A percentile compares a stretch with the other conserved stretches of the same genome.
Conservation (phyloP, 805 yeast genomes). For the Saturnispora sekii region DNA sequence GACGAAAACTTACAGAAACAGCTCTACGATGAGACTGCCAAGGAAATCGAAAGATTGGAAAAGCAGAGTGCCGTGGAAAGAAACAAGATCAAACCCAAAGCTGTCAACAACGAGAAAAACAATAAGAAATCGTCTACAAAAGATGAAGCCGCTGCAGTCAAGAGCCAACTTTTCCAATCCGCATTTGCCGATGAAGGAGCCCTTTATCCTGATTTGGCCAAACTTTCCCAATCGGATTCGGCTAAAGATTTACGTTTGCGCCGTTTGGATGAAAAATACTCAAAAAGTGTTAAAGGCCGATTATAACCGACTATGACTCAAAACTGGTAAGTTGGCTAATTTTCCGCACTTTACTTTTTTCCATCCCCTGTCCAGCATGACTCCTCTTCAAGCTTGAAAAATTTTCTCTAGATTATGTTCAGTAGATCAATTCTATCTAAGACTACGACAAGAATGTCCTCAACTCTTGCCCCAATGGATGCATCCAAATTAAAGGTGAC, state of each 20-base stretch:
- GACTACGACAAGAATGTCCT: slow-evolving; percentile 5
- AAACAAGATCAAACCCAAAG: slow-evolving; percentile 27
- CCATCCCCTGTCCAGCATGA: too few species aligned
- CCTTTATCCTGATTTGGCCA: slow-evolving; percentile 10
- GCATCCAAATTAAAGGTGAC: slow-evolving; percentile 43
- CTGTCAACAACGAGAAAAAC: slow-evolving; percentile 6
- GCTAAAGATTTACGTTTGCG: slow-evolving; percentile 14
- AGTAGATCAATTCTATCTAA: neutral
- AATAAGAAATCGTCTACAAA: neutral
- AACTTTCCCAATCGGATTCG: slow-evolving; percentile 8
- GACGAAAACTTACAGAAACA: slow-evolving; percentile 52
- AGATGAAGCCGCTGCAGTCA: slow-evolving; percentile 7
- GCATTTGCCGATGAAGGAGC: slow-evolving; percentile 16
- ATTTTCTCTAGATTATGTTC: neutral
- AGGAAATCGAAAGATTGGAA: slow-evolving; percentile 51
- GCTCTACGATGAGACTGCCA: slow-evolving; percentile 53
- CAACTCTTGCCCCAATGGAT: slow-evolving; percentile 32
- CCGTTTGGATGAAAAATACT: slow-evolving; percentile 18
- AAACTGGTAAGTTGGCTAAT: too few species aligned
- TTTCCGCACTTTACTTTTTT: too few species aligned
- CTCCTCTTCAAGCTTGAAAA: neutral
- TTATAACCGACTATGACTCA: slow-evolving; percentile 1
- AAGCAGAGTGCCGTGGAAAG: slow-evolving; percentile 62
- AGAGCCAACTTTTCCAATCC: slow-evolving; percentile 16
- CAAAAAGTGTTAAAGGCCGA: neutral